phyloP scores from a whole-genome alignment of 2,329 filamentous ascomycete species.

The Epichloe sp. region DNA sequence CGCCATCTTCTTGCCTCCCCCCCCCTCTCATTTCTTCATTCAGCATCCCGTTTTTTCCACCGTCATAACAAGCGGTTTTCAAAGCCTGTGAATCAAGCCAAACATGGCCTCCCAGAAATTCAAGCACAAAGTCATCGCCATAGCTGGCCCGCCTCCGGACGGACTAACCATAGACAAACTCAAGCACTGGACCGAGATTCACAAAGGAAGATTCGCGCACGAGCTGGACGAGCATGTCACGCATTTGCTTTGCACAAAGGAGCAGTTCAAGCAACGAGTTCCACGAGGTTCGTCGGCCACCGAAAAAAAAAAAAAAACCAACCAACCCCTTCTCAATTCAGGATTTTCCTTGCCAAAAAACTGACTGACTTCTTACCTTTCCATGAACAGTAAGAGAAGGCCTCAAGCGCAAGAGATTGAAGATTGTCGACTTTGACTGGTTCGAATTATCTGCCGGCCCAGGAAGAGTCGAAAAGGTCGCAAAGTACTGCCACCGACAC shows the following conservation, averaged over 20 bases:
- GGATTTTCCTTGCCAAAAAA: too few relatives aligned
- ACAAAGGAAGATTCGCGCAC: conserved; percentile 45
- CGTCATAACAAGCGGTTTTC: too few relatives aligned
- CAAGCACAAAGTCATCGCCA: conserved; percentile 30
- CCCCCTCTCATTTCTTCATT: neutral
- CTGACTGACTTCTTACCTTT: neutral
- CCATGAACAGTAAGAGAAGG: conserved; percentile 22
- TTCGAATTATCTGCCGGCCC: conserved; percentile 31
- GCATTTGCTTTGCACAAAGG: conserved; percentile 55
- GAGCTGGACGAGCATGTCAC: conserved; percentile 46
- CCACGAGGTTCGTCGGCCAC: conserved; percentile 21
- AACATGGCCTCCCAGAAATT: neutral
- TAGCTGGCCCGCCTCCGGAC: conserved; percentile 43
- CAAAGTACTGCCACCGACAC: neutral
- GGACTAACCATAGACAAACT: conserved; percentile 41
- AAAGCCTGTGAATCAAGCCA: neutral
- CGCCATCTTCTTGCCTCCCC: neutral
- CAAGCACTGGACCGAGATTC: conserved; percentile 48
- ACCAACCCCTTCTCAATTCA: too few relatives aligned
- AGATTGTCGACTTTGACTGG: conserved; percentile 39
- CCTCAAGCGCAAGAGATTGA: conserved; percentile 20
- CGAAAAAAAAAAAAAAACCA: neutral
- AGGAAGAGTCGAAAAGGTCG: conserved; percentile 1
- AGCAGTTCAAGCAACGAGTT: conserved; percentile 40
- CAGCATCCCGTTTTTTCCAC: too few relatives aligned